Percentiles rank a stretch among this genome's conserved stretches.
These are phyloP conservation scores for Moelleriella libera DNA, from an alignment of 2,329 filamentous ascomycete species.

Conservation along the genomic window DNA sequence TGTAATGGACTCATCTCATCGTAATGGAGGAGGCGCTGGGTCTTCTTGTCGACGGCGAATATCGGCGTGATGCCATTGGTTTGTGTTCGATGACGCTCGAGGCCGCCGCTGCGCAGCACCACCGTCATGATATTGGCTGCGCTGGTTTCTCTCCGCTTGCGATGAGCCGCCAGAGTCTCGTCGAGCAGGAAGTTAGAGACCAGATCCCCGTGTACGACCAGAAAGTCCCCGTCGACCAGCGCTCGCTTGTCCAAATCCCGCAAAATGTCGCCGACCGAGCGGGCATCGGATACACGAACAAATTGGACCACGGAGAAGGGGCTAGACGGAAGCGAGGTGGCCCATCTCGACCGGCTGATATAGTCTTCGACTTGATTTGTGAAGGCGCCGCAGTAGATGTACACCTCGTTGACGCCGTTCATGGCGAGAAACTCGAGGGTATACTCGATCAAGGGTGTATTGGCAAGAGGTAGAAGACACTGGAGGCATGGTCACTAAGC, in stretches of 20 bases:
- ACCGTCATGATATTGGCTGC: conserved; percentile 98
- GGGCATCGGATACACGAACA: conserved; percentile 69
- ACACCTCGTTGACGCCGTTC: conserved; percentile 89
- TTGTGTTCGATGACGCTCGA: conserved; percentile 59
- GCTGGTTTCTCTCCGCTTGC: conserved; percentile 65
- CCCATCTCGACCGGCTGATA: conserved; percentile 63
- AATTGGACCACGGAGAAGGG: conserved; percentile 74
- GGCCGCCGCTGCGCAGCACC: conserved; percentile 66
- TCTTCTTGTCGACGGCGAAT: conserved; percentile 73
- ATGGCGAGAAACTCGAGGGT: conserved; percentile 92
- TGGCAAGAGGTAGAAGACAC: conserved; percentile 88
- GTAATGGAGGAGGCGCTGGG: conserved; percentile 79
- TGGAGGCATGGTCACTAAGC: conserved; percentile 17
- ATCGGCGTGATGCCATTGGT: conserved; percentile 61
- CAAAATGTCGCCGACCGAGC: conserved; percentile 85
- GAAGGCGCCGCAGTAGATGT: conserved; percentile 81
- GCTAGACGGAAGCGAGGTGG: conserved; percentile 36
- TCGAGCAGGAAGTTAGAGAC: conserved; percentile 85
- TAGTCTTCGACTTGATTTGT: conserved; percentile 79
- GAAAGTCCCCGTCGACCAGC: conserved; percentile 78
- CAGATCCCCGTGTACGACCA: conserved; percentile 84
- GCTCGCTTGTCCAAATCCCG: conserved; percentile 81
- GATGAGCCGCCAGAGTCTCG: conserved; percentile 61
- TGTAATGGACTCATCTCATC: conserved; percentile 71
- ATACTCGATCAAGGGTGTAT: conserved; percentile 92